Evolutionary conservation across 1,139 yeast species (phyloP), one percentile per base, ranked within the genome.

Genomic region (Blastobotrys elegans): DNA sequence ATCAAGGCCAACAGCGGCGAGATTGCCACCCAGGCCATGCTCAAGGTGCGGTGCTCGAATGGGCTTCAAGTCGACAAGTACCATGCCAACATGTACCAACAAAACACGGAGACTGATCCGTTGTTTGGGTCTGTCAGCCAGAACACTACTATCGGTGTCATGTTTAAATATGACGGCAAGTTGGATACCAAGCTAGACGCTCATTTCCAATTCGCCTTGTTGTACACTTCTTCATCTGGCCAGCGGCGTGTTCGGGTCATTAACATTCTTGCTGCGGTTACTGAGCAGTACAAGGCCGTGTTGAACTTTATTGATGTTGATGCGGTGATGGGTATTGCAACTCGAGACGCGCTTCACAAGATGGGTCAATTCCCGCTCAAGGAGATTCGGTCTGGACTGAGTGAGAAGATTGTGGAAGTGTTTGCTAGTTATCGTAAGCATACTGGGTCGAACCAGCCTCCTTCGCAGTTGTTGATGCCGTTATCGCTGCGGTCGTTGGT

Each of bases 251-350:
- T 92, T 11, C 75, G 99, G 55, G 89, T 89, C 10, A 77, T 87
- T 44, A 92, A 94, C 61, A 70, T 80, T 50, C 82, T 83, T n/a
- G 79, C 88, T 41, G 87, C 95, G 0, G 92, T 88, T 11, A 79
- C 94, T 7, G 85, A 82, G 54, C 75, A 86, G 48, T 71, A 84
- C 45, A 77, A 77, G 49, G 90, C 84, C 48, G 83, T 87, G 3
- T 85, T 87, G 68, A 79, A 81, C 54, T 86, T 83, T 63, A 81
- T 84, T n/a, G 96, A 90, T 62, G 86, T 85, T 59, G 96, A 89
- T 61, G 80, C 94, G 0, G 73, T 86, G 2, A 70, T 81, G 40
- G 77, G 87, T 36, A 71, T 94, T n/a, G 73, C 90, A 46, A 72
- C 87, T 2, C 78, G 92, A 54, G 90, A 87, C 56, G 75, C 87